A percentile compares a stretch with the other conserved stretches of the same genome.
Evolutionary conservation across 371 early-diverging fungal genomes (phyloP).

Genomic region (Mortierella sp.): DNA sequence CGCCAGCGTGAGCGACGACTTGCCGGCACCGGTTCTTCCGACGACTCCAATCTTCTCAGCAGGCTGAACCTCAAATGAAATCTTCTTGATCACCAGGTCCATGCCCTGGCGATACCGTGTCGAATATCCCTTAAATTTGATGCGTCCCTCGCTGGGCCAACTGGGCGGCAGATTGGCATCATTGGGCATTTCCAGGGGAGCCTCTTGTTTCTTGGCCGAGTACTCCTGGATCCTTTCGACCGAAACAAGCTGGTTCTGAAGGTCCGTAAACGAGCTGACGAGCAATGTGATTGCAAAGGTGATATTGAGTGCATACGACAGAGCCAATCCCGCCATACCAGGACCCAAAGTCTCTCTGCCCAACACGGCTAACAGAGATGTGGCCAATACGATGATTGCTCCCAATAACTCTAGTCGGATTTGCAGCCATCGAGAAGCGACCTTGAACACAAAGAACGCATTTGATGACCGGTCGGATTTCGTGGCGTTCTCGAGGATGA

Average conservation of each 20-base stretch:
- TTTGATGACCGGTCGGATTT: constrained; percentile 54
- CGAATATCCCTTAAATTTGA: constrained; percentile 70
- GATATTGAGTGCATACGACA: constrained; percentile 83
- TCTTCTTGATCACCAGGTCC: constrained; percentile 68
- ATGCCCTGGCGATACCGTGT: constrained; percentile 74
- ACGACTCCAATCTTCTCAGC: constrained; percentile 89
- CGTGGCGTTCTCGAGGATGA: constrained; percentile 58
- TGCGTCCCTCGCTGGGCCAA: constrained; percentile 74
- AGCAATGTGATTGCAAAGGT: constrained; percentile 84
- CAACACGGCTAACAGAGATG: constrained; percentile 74
- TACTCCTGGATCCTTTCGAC: constrained; percentile 86
- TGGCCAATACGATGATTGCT: constrained; percentile 71
- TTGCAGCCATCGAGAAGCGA: constrained; percentile 87
- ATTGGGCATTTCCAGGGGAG: constrained; percentile 55
- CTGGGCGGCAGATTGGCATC: constrained; percentile 64
- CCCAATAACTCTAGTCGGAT: constrained; percentile 78
- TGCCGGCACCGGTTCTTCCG: constrained; percentile 95
- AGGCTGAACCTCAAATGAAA: constrained; percentile 73
- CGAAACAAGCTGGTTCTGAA: constrained; percentile 78
- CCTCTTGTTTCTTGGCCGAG: constrained; percentile 61
- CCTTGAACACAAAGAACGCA: constrained; percentile 64
- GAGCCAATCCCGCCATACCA: constrained; percentile 77
- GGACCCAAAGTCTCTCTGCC: constrained; percentile 39
- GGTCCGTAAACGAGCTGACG: constrained; percentile 71
- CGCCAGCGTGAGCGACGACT: constrained; percentile 85